Conservation (phyloP, 257 asterid genomes). For the Fraxinus pennsylvanica region DNA sequence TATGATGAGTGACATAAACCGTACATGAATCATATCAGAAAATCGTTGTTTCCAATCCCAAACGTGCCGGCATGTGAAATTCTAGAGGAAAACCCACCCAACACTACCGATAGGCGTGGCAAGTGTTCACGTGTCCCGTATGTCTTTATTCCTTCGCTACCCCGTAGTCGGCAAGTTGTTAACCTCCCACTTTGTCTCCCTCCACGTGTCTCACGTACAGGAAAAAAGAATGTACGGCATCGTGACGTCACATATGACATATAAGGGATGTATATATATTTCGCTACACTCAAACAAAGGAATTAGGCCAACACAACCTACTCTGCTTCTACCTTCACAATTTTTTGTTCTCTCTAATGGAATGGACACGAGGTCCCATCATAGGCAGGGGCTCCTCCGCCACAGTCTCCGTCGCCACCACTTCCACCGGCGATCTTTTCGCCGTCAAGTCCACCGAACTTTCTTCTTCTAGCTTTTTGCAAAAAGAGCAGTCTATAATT, state of each 20-base stretch:
- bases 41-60: background rate
- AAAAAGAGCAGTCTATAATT: constrained; percentile 46
- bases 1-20: too few relatives aligned
- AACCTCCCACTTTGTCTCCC: constrained; percentile 13
- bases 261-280: background rate
- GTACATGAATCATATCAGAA: too few relatives aligned
- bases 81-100: background rate
- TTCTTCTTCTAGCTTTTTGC: constrained; percentile 43
- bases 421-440: constrained; percentile 47
- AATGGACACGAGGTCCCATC: constrained; percentile 75
- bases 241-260: constrained; percentile 25
- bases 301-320: constrained; percentile 28
- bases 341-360: constrained; percentile 33
- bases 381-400: constrained; percentile 87
- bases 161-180: constrained; percentile 35
- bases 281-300: background rate
- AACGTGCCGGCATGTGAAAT: constrained; percentile 23
- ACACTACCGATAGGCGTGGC: background rate
- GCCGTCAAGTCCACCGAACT: constrained; percentile 72
- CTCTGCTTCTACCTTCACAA: background rate
- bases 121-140: constrained; percentile 52
- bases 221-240: constrained; percentile 26
- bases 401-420: constrained; percentile 60
- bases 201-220: constrained; percentile 39
- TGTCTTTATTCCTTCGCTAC: constrained; percentile 40